phyloP scores from a whole-genome alignment of 352 stramenopile species.

The Phytophthora ohioensis region DNA sequence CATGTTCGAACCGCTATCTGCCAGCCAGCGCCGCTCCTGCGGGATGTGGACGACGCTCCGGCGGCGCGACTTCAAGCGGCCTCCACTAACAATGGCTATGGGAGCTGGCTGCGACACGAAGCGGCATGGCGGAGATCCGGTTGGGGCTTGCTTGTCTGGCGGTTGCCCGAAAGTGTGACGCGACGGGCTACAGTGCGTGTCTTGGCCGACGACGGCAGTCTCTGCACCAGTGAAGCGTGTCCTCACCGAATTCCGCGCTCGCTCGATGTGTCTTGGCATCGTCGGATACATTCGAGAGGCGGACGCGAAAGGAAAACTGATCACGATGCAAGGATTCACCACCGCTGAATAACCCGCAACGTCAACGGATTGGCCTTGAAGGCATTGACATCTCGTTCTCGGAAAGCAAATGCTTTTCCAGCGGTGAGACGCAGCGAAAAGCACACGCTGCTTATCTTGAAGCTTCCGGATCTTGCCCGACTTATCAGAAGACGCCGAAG shows the following conservation, averaged over 20 bases:
- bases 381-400: slow-evolving; percentile 14
- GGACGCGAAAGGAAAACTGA: slow-evolving; percentile 38
- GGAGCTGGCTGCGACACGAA: slow-evolving; percentile 31
- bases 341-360: slow-evolving; percentile 6
- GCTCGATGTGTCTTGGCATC: slow-evolving; percentile 22
- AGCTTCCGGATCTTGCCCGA: slow-evolving; percentile 36
- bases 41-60: slow-evolving; percentile 23
- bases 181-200: slow-evolving; percentile 32
- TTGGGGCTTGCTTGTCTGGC: slow-evolving; percentile 16
- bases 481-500: slow-evolving; percentile 15
- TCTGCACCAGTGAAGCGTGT: slow-evolving; percentile 27
- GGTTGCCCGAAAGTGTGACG: slow-evolving; percentile 37
- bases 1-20: slow-evolving; percentile 7
- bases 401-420: slow-evolving; percentile 42
- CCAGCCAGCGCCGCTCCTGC: slow-evolving; percentile 16
- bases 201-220: slow-evolving; percentile 28
- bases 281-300: slow-evolving; percentile 23
- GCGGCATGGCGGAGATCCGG: slow-evolving; percentile 25
- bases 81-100: slow-evolving; percentile 23
- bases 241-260: slow-evolving; percentile 28
- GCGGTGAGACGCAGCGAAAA: slow-evolving; percentile 31
- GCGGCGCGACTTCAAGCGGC: neutral
- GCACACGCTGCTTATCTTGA: slow-evolving; percentile 30
- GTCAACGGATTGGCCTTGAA: slow-evolving; percentile 11
- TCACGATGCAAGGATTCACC: slow-evolving; percentile 17